Percentiles rank a stretch among this genome's conserved stretches.
Conservation (phyloP, 306 rosid genomes). For the Citrullus amarus region DNA sequence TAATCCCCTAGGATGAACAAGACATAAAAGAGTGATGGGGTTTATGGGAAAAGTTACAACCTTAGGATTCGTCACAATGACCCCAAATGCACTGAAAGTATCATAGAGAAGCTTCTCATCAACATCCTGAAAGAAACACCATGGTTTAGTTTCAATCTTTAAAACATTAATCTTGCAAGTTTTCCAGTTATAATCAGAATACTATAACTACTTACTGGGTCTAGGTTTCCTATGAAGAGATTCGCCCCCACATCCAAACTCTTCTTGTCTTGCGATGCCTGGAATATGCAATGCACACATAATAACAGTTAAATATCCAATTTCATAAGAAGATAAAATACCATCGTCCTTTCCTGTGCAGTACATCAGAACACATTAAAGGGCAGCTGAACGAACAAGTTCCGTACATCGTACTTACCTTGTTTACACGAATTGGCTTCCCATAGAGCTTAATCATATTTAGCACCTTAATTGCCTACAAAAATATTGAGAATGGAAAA, state of each 20-base stretch:
- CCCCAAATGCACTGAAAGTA: conserved; percentile 99
- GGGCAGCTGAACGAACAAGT: background rate
- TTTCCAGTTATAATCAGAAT: background rate
- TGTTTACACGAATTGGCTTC: conserved; percentile 92
- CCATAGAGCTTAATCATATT: conserved; percentile 96
- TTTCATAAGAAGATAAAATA: background rate
- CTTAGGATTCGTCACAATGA: conserved; percentile 95
- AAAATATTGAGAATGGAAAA: background rate
- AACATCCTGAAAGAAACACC: conserved; percentile 59
- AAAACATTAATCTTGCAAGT: background rate
- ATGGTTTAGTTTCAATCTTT: background rate
- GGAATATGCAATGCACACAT: conserved; percentile 4
- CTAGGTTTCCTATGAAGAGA: conserved; percentile 93
- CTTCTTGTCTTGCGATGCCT: conserved; percentile 99
- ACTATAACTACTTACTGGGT: conserved; percentile 51
- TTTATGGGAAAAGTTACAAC: conserved; percentile 18
- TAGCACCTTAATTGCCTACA: conserved; percentile 91
- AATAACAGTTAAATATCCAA: conserved; percentile 2
- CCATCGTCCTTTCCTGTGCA: background rate
- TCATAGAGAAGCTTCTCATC: conserved; percentile 95
- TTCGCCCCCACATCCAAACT: conserved; percentile 97
- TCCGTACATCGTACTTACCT: conserved; percentile 28
- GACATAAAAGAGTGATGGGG: background rate
- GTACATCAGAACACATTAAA: background rate
- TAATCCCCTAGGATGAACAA: background rate